Conservation (phyloP, 805 yeast genomes). For the Candida adriatica region DNA sequence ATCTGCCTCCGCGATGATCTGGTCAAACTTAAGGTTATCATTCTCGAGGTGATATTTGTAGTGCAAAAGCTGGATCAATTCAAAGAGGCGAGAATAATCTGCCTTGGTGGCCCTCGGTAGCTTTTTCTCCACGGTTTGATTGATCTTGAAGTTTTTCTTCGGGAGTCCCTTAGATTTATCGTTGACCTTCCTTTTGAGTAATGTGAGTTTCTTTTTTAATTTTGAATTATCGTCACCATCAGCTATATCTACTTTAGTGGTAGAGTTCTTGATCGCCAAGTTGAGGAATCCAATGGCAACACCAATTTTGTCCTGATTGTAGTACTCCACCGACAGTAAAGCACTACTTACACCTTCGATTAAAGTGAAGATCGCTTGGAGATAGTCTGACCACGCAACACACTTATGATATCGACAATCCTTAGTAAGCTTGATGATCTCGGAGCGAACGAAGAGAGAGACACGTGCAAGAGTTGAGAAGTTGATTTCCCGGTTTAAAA, state of each 20-base stretch:
- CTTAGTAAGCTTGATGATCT: slow-evolving; percentile 15
- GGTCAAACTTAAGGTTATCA: slow-evolving; percentile 20
- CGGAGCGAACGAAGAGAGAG: slow-evolving; percentile 33
- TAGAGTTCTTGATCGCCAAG: slow-evolving; percentile 28
- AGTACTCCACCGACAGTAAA: slow-evolving; percentile 38
- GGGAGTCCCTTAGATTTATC: slow-evolving; percentile 4
- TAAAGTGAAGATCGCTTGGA: slow-evolving; percentile 26
- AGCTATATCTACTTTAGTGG: slow-evolving; percentile 11
- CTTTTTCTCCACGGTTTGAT: slow-evolving; percentile 4
- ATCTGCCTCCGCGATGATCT: slow-evolving; percentile 5
- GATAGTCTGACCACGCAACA: slow-evolving; percentile 6
- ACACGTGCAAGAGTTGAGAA: slow-evolving; percentile 39
- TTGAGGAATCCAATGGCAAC: slow-evolving; percentile 40
- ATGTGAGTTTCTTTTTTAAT: slow-evolving; percentile 11
- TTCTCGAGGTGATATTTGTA: slow-evolving; percentile 39
- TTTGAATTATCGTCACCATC: slow-evolving; percentile 3
- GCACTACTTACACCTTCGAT: slow-evolving; percentile 37
- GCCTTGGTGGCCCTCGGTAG: slow-evolving; percentile 16
- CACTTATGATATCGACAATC: neutral
- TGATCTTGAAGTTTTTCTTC: slow-evolving; percentile 6
- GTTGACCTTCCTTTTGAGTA: slow-evolving; percentile 13
- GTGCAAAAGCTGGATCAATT: slow-evolving; percentile 32
- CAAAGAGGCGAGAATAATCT: slow-evolving; percentile 34
- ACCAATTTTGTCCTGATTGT: slow-evolving; percentile 39
- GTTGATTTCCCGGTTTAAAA: slow-evolving; percentile 21